Conservation (phyloP, 345 rosid genomes). For the Brassica juncea region DNA sequence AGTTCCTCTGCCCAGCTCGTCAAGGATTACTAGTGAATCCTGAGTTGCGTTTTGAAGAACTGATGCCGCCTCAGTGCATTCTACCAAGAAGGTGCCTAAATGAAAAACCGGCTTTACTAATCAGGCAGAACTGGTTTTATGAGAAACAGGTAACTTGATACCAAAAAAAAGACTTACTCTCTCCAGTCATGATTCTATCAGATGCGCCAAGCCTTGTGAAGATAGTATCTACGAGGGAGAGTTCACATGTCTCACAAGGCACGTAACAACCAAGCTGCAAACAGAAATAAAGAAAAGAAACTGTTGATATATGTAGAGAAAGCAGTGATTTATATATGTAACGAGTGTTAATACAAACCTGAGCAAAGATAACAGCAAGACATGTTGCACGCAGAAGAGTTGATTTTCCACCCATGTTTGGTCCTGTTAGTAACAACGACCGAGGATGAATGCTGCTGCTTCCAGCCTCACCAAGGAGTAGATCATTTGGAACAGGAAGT, state of each 20-base stretch:
- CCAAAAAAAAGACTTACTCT: slow-evolving; percentile 56
- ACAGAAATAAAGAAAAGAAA: not conserved
- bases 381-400: slow-evolving; percentile 92
- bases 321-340: not conserved
- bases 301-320: not conserved
- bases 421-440: slow-evolving; percentile 82
- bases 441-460: slow-evolving; percentile 53
- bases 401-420: slow-evolving; percentile 99
- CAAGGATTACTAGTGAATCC: slow-evolving; percentile 89
- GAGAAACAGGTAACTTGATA: not conserved
- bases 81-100: slow-evolving; percentile 88
- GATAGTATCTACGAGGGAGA: slow-evolving; percentile 78
- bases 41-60: slow-evolving; percentile 92
- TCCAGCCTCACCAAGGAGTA: slow-evolving; percentile 65
- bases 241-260: slow-evolving; percentile 64
- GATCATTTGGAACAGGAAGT: slow-evolving; percentile 80
- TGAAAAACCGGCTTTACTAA: not conserved
- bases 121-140: not conserved
- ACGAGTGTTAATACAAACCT: slow-evolving; percentile 48
- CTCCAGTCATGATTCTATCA: slow-evolving; percentile 94
- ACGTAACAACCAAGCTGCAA: slow-evolving; percentile 88
- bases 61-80: slow-evolving; percentile 95
- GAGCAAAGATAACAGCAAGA: slow-evolving; percentile 83
- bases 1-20: slow-evolving; percentile 95
- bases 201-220: slow-evolving; percentile 94